Base-by-base conservation (phyloP, 108 stramenopile species). In the Conticribra guillardii region DNA sequence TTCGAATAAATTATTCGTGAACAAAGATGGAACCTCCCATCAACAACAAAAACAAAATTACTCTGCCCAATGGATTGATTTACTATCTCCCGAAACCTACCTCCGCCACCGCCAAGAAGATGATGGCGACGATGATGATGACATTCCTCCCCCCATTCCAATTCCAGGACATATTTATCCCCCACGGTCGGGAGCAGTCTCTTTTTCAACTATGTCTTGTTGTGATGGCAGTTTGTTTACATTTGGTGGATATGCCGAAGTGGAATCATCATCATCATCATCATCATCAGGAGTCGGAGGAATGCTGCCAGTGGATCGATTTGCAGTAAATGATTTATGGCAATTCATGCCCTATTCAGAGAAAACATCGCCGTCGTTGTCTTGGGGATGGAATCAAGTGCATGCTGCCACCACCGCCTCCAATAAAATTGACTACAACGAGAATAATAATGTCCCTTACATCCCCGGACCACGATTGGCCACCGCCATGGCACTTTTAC, bases 171-270 rank as follows among this genome's bases (percentile, higher is more conserved):
- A 21, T 34, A 73, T 79, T 32, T 45, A 31, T 9, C 88, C 88
- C 18, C 83, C 81, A 23, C 74, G 90, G 54, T 89, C 87, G 14
- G 90, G 90, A 11, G 86, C 85, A 32, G 83, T 80, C 0, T 74
- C 85, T 7, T 84, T 89, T 67, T 50, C 54, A 1, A 44, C 69
- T 5, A 41, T 9, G 8, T 9, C 5, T 31, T 18, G 66, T 31
- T 57, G 76, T 27, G 54, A 31, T 7, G 37, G 32, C 31, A 73
- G 64, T 24, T 30, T 85, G 5, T 71, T 81, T 24, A 54, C 71
- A 23, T 91, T 91, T 86, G 90, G 81, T 44, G 90, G 90, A 24
- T 91, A 91, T 53, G 86, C 79, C 21, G 90, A 89, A 60, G 81
- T 74, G n/a, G n/a, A n/a, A n/a, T n/a, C n/a, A n/a, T n/a, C n/a